Base-by-base conservation (phyloP, 2,329 filamentous ascomycete genomes). In the Ramularia endophylla region DNA sequence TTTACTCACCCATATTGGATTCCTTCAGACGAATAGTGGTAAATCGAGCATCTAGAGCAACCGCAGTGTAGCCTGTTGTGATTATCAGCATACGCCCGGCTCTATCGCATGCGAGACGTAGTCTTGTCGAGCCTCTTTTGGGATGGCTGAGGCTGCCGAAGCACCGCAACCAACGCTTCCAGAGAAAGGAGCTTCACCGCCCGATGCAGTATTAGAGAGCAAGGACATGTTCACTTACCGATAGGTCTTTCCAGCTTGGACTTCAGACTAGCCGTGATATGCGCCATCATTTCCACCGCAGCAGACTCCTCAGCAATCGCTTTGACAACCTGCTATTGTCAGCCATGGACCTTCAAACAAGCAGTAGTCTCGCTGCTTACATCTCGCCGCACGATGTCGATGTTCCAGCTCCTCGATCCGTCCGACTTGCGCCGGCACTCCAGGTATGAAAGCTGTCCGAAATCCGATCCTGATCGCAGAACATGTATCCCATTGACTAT, bases 361-460 rank as follows among this genome's bases (percentile, higher is more conserved):
- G 11, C 22, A 11, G 22, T 6, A 11, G 22, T 6, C 11, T 25
- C 22, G 50, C 11, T 33, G 8, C 33, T 25, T 11, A 25, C 22
- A 32, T 51, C 46, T 27, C 48, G 37, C 3, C 48, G 43, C 5
- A 35, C 36, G 18, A 51, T 47, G 2, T 47, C 36, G 52, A 94
- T 82, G 50, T 90, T 78, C 87, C 87, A 95, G 13, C 74, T 74
- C 12, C 56, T 68, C 54, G 48, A 58, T 2, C 63, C 69, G 20
- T 66, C 62, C 1, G 60, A 43, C 48, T 74, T 78, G 16, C 78
- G 73, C 53, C 85, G 77, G 1, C 79, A 84, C 62, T 94, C 86
- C 38, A 95, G 75, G 58, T 94, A 94, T 59, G 85, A 92, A 25
- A 95, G 70, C 60, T 95, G 85, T 65, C 92, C 94, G 67, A 95